phyloP scores from a whole-genome alignment of 768 basidiomycete genomes.

The Trametes gibbosa region DNA sequence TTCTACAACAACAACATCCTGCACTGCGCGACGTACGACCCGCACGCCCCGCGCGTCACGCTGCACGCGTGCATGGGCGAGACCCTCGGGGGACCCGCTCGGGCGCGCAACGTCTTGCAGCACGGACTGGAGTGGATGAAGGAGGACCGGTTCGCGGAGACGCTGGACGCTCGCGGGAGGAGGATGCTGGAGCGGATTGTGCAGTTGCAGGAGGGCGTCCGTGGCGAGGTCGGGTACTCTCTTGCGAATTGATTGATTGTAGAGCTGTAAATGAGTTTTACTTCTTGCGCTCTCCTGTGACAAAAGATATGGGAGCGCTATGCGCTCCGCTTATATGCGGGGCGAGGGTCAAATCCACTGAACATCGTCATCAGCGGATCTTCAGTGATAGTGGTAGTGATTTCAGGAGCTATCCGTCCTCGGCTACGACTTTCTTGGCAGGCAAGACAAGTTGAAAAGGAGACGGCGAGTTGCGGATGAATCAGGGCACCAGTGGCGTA shows the following conservation, averaged over 20 bases:
- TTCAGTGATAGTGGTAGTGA: too few species aligned
- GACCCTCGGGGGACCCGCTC: conserved; percentile 53
- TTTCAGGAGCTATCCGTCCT: too few species aligned
- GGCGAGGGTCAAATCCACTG: too few species aligned
- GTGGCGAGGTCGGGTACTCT: conserved; percentile 53
- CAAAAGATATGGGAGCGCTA: too few species aligned
- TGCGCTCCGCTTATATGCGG: too few species aligned
- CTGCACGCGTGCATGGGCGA: conserved; percentile 71
- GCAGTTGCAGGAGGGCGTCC: conserved; percentile 44
- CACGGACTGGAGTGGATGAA: conserved; percentile 75
- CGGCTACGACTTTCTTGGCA: too few species aligned
- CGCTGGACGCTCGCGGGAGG: conserved; percentile 44
- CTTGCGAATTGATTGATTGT: conserved; percentile 31
- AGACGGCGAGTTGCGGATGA: too few species aligned
- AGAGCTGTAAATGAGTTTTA: too few species aligned
- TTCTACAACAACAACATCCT: conserved; percentile 82
- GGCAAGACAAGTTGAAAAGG: too few species aligned
- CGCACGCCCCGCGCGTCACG: conserved; percentile 51
- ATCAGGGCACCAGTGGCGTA: too few species aligned
- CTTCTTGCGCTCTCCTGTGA: too few species aligned
- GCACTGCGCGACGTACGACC: conserved; percentile 67
- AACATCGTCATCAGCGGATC: too few species aligned
- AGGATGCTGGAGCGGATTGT: conserved; percentile 61
- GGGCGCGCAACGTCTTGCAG: conserved; percentile 73
- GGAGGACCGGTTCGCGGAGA: conserved; percentile 43